phyloP scores from a whole-genome alignment of 345 rosid species.

The Ricinus communis region DNA sequence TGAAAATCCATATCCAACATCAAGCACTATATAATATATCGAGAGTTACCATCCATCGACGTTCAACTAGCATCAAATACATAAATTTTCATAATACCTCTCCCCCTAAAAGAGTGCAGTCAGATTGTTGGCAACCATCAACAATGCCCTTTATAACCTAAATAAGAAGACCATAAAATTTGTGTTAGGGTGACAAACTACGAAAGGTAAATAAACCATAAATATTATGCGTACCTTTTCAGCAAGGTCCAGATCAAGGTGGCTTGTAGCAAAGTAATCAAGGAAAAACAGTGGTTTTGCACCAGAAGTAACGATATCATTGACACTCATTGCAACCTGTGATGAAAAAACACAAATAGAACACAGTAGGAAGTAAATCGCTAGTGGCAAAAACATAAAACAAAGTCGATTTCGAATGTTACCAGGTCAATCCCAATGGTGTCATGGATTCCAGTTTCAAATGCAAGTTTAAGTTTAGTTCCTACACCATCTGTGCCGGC shows the following conservation, averaged over 20 bases:
- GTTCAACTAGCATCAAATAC: neutral
- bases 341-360: constrained; percentile 10
- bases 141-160: constrained; percentile 94
- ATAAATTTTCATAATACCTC: constrained; percentile 49
- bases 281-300: constrained; percentile 92
- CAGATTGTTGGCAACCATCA: constrained; percentile 83
- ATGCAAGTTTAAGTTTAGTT: constrained; percentile 89
- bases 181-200: neutral
- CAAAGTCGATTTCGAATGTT: constrained; percentile 9
- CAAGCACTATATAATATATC: neutral
- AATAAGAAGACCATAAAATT: constrained; percentile 8
- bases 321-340: constrained; percentile 98
- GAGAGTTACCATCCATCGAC: neutral
- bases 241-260: constrained; percentile 81
- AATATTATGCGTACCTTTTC: constrained; percentile 57
- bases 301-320: constrained; percentile 93
- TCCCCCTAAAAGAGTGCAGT: constrained; percentile 86
- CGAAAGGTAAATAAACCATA: neutral
- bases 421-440: constrained; percentile 96
- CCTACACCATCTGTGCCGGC: constrained; percentile 99
- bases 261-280: constrained; percentile 93
- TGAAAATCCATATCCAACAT: neutral
- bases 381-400: neutral
- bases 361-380: constrained; percentile 14
- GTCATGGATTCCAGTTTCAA: constrained; percentile 85